Base-by-base conservation (phyloP, 2,329 filamentous ascomycete species). In the Aspergillus fructus region DNA sequence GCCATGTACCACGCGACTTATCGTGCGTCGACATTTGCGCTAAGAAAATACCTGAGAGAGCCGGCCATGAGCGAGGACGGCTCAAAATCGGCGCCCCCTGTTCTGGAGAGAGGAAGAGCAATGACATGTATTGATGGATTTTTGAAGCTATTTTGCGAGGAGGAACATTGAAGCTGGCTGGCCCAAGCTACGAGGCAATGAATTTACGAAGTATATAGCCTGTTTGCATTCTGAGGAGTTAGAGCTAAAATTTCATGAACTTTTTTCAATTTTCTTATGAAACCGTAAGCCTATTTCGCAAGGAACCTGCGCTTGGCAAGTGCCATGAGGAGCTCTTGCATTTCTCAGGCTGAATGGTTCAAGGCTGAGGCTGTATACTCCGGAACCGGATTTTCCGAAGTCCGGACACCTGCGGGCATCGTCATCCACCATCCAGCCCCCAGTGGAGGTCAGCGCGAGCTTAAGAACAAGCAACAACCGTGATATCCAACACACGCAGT, bases 1-100 rank as follows among this genome's bases (percentile, higher is more conserved):
- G 59, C 69, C 15, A 76, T 77, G 73, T 78, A 78, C 52, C 75
- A 78, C 58, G 74, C 74, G 12, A 77, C 74, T 4, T 78, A 78
- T 59, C 74, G 74, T 46, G 74, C 75, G 27, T 71, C 75, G 5
- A 73, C 68, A 7, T 78, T 77, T 68, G 75, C 75, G 19, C 61
- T 78, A n/a, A 70, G 75, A 15, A 72, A 68, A 53, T 76, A 74
- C 53, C 53, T 77, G 48, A 76, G 70, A 52, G 62, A 66, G 17
- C 37, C 57, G 5, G 50, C 48, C 17, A 40, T 41, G 8, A 30
- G 42, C 19, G 57, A 54, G 33, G 47, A 30, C 15, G 50, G 19
- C 11, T 42, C 42, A 13, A 62, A 56, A 30, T 23, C 45, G 24
- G 42, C 60, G 11, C 62, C 68, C 11, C 55, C 67, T 12, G 55